phyloP scores from a whole-genome alignment of 345 rosid species.

The Corchorus olitorius region DNA sequence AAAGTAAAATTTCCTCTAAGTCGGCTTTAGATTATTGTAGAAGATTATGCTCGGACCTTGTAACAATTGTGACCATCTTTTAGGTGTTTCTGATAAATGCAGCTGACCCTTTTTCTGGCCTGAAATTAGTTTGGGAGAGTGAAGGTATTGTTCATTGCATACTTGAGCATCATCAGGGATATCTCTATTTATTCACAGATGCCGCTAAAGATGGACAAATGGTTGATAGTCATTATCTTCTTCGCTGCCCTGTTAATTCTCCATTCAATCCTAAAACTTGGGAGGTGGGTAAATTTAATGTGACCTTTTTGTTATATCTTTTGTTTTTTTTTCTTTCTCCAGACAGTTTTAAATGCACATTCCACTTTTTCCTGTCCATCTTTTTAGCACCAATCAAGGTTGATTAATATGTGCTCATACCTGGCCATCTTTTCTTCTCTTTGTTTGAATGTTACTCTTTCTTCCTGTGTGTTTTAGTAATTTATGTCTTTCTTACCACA shows the following conservation, averaged over 20 bases:
- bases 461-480: not conserved
- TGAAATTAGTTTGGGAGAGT: conserved; percentile 83
- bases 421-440: not conserved
- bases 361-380: conserved; percentile 1
- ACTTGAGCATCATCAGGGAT: conserved; percentile 89
- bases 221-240: conserved; percentile 80
- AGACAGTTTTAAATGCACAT: not conserved
- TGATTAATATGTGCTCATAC: conserved; percentile 14
- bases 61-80: conserved; percentile 44
- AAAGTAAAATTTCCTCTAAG: conserved; percentile 9
- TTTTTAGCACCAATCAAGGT: not conserved
- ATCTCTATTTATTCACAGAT: conserved; percentile 83
- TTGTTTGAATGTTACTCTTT: not conserved
- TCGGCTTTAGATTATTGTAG: conserved; percentile 7
- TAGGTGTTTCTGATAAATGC: conserved; percentile 96
- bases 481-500: conserved; percentile 35
- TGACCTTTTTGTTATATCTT: not conserved
- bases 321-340: not conserved
- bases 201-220: conserved; percentile 62
- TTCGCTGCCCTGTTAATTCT: conserved; percentile 52
- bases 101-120: conserved; percentile 82
- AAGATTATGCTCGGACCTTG: conserved; percentile 6
- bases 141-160: conserved; percentile 79
- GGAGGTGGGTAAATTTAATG: conserved; percentile 64
- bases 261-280: conserved; percentile 58